Evolutionary conservation across 768 basidiomycete species (phyloP).

Genomic region (Boletus rubescentipes): DNA sequence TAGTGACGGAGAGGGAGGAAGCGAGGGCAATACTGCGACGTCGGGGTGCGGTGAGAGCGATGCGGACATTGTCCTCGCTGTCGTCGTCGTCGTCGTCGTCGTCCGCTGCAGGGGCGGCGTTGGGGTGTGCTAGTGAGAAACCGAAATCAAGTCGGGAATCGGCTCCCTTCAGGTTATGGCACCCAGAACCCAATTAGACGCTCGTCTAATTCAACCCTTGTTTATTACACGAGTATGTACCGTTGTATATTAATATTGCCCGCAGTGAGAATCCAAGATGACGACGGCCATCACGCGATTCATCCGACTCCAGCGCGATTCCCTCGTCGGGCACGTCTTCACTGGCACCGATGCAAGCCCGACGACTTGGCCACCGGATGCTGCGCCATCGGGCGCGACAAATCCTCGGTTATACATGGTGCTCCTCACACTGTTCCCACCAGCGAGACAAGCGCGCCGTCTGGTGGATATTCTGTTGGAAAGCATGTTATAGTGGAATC

Average conservation of each 20-base stretch:
- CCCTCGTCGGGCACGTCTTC: not conserved
- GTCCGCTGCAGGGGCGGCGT: not conserved
- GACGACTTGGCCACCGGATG: conserved; percentile 43
- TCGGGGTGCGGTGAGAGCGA: conserved; percentile 15
- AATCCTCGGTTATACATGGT: no score
- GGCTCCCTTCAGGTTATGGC: conserved; percentile 6
- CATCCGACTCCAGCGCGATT: not conserved
- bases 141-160: conserved; percentile 7
- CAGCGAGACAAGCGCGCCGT: conserved; percentile 66
- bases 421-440: no score
- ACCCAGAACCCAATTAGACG: conserved; percentile 27
- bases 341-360: conserved; percentile 39
- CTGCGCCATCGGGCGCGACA: conserved; percentile 57
- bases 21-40: conserved; percentile 26
- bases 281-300: no score
- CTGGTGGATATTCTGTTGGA: conserved; percentile 78
- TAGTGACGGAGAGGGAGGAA: conserved; percentile 37
- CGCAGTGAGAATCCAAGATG: not conserved
- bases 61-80: conserved; percentile 16
- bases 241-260: not conserved
- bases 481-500: conserved; percentile 52
- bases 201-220: conserved; percentile 26
- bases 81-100: conserved; percentile 13
- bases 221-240: no score
- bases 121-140: not conserved